A percentile compares a stretch with the other conserved stretches of the same genome.
Evolutionary conservation across 176 grass and related monocot species (phyloP).

Genomic region (Oropetium thomaeum): DNA sequence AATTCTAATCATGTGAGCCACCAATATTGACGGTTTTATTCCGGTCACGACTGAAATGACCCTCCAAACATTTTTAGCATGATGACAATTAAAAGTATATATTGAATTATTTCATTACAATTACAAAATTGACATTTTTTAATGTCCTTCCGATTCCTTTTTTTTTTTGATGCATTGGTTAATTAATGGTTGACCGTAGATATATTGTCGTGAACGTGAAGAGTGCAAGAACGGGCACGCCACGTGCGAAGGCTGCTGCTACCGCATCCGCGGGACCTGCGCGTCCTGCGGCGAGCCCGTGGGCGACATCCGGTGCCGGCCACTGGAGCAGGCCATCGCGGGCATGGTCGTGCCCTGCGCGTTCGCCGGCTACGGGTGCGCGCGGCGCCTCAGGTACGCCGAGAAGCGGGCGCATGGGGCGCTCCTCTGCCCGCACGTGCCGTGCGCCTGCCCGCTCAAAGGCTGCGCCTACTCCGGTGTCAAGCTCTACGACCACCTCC

Average conservation of each 20-base stretch:
- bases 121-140: no score
- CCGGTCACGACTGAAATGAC: no score
- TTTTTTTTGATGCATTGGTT: no score
- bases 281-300: neutral
- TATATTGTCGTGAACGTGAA: neutral
- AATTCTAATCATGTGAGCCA: no score
- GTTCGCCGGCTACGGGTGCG: neutral
- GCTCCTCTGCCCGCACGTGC: neutral
- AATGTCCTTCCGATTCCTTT: no score
- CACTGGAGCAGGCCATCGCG: neutral
- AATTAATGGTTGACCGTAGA: no score
- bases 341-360: neutral
- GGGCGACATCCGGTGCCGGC: neutral
- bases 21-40: no score
- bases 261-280: neutral
- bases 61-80: no score
- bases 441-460: neutral
- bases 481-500: neutral
- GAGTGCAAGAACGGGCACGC: slow-evolving; percentile 21
- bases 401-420: neutral
- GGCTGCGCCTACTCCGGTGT: neutral
- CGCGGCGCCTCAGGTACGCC: neutral
- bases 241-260: neutral
- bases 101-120: no score
- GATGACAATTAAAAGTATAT: no score